phyloP scores from a whole-genome alignment of 2,329 filamentous ascomycete species.

The Nothophoma quercina region DNA sequence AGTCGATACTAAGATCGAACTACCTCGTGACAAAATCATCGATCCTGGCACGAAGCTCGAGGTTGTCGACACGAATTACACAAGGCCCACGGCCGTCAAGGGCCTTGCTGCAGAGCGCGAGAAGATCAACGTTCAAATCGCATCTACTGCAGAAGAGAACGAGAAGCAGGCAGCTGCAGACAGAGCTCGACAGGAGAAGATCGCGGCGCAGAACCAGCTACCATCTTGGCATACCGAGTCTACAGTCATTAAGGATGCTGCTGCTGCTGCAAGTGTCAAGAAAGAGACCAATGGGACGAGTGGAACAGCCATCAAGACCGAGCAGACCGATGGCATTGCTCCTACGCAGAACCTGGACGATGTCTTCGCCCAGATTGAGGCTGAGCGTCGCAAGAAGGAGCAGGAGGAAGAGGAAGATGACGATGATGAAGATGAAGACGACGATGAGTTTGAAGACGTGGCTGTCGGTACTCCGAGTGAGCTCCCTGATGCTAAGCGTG shows the following conservation, averaged over 20 bases:
- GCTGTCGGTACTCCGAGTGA: slow-evolving; percentile 41
- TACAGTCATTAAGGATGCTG: slow-evolving; percentile 62
- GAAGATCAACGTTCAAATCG: slow-evolving; percentile 74
- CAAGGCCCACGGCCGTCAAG: slow-evolving; percentile 72
- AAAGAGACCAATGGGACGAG: slow-evolving; percentile 49
- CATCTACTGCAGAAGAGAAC: slow-evolving; percentile 69
- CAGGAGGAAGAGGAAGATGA: slow-evolving; percentile 45
- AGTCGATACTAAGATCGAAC: slow-evolving; percentile 67
- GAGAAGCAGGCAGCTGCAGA: slow-evolving; percentile 73
- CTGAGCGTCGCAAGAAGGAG: slow-evolving; percentile 59
- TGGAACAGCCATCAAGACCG: slow-evolving; percentile 47
- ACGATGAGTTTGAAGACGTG: slow-evolving; percentile 54
- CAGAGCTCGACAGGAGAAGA: slow-evolving; percentile 69
- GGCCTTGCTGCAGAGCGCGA: slow-evolving; percentile 72
- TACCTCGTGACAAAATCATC: slow-evolving; percentile 69
- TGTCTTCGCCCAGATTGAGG: slow-evolving; percentile 72
- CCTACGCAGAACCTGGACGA: slow-evolving; percentile 67
- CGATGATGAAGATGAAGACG: slow-evolving; percentile 57
- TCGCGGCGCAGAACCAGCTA: slow-evolving; percentile 72
- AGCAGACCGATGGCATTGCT: slow-evolving; percentile 59
- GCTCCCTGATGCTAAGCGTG: slow-evolving; percentile 62
- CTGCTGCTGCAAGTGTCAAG: slow-evolving; percentile 45
- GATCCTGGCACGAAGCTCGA: slow-evolving; percentile 70
- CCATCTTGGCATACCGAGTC: slow-evolving; percentile 76
- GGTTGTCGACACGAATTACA: slow-evolving; percentile 62